Conservation (phyloP, 495 filamentous ascomycete species). For the Penicillium egyptiacum region DNA sequence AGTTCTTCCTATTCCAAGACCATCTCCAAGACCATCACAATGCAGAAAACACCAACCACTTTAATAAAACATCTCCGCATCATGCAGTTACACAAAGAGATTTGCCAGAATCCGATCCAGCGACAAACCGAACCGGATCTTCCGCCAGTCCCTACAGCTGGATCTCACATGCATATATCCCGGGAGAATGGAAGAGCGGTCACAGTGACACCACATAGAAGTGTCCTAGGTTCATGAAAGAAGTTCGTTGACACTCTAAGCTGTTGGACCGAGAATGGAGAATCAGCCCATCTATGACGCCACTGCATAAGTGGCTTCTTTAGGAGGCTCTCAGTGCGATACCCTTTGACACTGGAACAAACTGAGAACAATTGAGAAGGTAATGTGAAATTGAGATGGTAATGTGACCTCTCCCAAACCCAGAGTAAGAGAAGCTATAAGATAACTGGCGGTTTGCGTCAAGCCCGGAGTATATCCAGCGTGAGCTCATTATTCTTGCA, state of each 20-base stretch:
- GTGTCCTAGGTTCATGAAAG: not conserved
- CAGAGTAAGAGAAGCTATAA: not conserved
- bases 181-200: not conserved
- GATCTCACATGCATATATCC: constrained; percentile 15
- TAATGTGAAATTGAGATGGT: not conserved
- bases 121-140: constrained; percentile 8
- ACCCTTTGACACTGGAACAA: not conserved
- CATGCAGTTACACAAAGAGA: constrained; percentile 4
- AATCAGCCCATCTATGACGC: not conserved
- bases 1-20: not conserved
- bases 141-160: constrained; percentile 5
- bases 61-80: not conserved
- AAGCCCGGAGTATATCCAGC: constrained; percentile 10
- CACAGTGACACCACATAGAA: constrained; percentile 4
- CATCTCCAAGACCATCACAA: not conserved
- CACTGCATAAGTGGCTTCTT: not conserved
- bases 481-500: not conserved
- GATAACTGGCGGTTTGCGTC: not conserved
- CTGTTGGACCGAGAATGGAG: not conserved
- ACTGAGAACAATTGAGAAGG: not conserved
- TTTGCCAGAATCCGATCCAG: constrained; percentile 1
- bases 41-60: not conserved
- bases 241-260: not conserved
- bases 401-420: constrained; percentile 3
- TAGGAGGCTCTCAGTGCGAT: not conserved